Evolutionary conservation across 2,329 filamentous ascomycete species (phyloP), one percentile per base, ranked within the genome.

Genomic region (Colletotrichum sp.): DNA sequence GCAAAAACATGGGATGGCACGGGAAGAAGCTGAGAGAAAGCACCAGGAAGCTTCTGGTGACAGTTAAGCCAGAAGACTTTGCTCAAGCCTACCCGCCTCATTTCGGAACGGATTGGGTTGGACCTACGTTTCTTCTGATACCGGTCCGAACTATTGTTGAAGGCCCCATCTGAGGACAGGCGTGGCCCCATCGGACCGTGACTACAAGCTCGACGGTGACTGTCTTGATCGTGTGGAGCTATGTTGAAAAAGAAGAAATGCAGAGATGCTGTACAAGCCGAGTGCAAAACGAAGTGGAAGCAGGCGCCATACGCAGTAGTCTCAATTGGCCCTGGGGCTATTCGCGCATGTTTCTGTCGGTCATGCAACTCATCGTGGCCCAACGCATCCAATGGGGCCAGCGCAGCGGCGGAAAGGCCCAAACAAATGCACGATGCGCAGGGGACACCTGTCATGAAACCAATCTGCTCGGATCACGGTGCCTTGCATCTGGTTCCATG

Each of bases 401-500:
- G 57, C 55, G 49, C 8, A 6, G 34, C 36, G 36, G 73, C 63
- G 63, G 63, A 62, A 32, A 75, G 55, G 65, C 63, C 73, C 59
- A 73, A 73, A 73, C 64, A 72, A 76, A 64, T 24, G 21, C 70
- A 39, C 44, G 68, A 73, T 65, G 70, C 70, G 73, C 64, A 73
- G 62, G 62, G 69, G 62, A 67, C n/a, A 69, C 62, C 62, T 75
- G 62, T 36, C 62, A 66, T 67, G 72, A 75, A 64, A 64, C 71
- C 57, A 34, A 55, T 62, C 26, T 59, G 49, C 39, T 59, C 59
- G 21, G 36, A 39, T 68, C 55, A 62, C 21, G 36, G 73, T 76
- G 71, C 73, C 57, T 73, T 73, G 64, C 39, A 59, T 72, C 59
- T 32, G 55, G 62, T 69, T 63, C 65, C 16, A 68, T 68, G 30